Conservation (phyloP, 2,329 filamentous ascomycete genomes). For the Grosmannia penicillata region DNA sequence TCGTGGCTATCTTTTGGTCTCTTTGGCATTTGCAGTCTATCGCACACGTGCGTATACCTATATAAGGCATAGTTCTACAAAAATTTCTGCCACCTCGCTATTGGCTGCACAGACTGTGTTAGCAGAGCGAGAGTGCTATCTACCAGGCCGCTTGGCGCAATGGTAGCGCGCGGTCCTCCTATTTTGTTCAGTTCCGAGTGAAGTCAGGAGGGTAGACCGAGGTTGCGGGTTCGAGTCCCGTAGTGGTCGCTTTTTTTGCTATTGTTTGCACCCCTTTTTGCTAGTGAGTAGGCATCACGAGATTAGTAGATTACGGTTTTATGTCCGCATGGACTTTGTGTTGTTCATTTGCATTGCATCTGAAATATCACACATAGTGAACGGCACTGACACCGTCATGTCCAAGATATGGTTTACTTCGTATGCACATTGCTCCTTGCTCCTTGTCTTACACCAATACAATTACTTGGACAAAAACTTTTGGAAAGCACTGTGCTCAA, state of each 20-base stretch:
- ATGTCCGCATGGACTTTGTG: no score
- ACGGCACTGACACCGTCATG: no score
- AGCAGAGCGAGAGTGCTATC: no score
- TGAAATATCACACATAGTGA: no score
- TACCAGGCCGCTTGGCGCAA: conserved; percentile 14
- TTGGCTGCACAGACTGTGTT: conserved; percentile 8
- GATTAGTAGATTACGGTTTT: no score
- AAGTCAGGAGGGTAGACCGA: conserved; percentile 11
- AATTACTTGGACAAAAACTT: conserved; percentile 64
- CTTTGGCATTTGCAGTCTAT: no score
- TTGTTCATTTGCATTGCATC: no score
- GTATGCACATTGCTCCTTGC: background rate
- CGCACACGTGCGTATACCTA: background rate
- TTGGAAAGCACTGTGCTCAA: conserved; percentile 92
- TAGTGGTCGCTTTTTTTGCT: conserved; percentile 10
- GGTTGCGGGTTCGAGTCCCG: conserved; percentile 15
- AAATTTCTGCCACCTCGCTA: conserved; percentile 7
- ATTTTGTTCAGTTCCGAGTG: conserved; percentile 9
- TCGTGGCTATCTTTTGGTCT: no score
- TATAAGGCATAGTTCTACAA: conserved; percentile 4
- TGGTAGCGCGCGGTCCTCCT: conserved; percentile 15
- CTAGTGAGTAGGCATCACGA: no score
- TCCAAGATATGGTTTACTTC: background rate
- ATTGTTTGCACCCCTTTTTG: background rate
- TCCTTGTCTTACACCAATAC: background rate